A percentile compares a stretch with the other conserved stretches of the same genome.
Conservation (phyloP, 352 stramenopile genomes). For the Globisporangium radiosum region DNA sequence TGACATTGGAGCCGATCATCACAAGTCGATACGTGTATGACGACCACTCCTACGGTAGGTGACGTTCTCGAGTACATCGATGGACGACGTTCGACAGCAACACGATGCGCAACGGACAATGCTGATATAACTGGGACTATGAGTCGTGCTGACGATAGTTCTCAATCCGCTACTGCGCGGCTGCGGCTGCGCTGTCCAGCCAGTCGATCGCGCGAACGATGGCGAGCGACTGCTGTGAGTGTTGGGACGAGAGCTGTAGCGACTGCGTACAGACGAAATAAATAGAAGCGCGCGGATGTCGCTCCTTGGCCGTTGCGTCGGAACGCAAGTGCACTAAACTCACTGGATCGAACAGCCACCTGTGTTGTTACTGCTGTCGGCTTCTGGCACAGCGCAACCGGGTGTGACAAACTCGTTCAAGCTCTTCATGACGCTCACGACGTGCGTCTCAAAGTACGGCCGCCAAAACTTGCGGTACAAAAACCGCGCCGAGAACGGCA, state of each 20-base stretch:
- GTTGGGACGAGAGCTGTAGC: no score
- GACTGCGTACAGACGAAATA: background rate
- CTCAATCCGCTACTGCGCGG: no score
- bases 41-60: no score
- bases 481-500: constrained; percentile 73
- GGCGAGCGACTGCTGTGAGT: background rate
- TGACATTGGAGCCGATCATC: no score
- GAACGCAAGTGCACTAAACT: background rate
- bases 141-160: no score
- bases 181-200: no score
- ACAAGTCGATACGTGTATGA: no score
- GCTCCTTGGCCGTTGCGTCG: background rate
- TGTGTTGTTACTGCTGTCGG: constrained; percentile 1
- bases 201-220: background rate
- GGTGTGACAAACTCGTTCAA: constrained; percentile 58
- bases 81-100: no score
- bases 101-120: no score
- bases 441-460: constrained; percentile 76
- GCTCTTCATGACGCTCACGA: constrained; percentile 74
- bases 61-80: no score
- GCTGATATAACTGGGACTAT: no score
- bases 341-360: constrained; percentile 8
- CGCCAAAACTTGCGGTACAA: constrained; percentile 82
- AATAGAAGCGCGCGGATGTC: background rate
- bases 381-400: background rate